phyloP scores from a whole-genome alignment of 805 yeast species.

The Teunomyces cretensis region DNA sequence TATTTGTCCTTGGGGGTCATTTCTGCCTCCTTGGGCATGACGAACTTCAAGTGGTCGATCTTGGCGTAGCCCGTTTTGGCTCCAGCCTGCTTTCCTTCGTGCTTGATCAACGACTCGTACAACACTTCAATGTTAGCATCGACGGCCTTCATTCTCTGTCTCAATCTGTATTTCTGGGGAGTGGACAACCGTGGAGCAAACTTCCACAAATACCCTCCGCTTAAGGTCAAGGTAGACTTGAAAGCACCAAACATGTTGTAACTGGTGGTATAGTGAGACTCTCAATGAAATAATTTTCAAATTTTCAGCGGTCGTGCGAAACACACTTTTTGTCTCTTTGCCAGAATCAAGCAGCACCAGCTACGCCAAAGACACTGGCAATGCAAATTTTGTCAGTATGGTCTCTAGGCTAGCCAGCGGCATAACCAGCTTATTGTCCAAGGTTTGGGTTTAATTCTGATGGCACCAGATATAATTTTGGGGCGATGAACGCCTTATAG shows the following conservation, averaged over 20 bases:
- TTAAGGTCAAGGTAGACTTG: slow-evolving; percentile 51
- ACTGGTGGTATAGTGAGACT: not conserved
- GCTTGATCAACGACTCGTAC: slow-evolving; percentile 33
- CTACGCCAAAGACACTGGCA: no score
- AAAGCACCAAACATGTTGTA: slow-evolving; percentile 68
- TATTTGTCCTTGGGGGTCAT: slow-evolving; percentile 86
- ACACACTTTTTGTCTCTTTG: not conserved
- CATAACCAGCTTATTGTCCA: no score
- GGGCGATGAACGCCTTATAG: no score
- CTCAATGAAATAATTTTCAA: slow-evolving; percentile 1
- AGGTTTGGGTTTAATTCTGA: no score
- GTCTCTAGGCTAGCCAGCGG: no score
- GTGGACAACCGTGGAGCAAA: slow-evolving; percentile 57
- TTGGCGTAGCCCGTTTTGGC: slow-evolving; percentile 37
- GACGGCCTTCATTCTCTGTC: slow-evolving; percentile 78
- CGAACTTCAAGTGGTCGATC: slow-evolving; percentile 35
- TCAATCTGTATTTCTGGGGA: slow-evolving; percentile 79
- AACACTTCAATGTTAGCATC: slow-evolving; percentile 74
- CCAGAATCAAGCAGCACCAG: not conserved
- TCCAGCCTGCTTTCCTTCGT: slow-evolving; percentile 21
- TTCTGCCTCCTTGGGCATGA: slow-evolving; percentile 73
- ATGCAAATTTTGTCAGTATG: no score
- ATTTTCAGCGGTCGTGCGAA: not conserved
- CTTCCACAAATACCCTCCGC: slow-evolving; percentile 78
- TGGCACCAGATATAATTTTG: no score